Evolutionary conservation across 331 rosid species (phyloP), one percentile per base, ranked within the genome.

Genomic region (Erythrophleum ivorense): DNA sequence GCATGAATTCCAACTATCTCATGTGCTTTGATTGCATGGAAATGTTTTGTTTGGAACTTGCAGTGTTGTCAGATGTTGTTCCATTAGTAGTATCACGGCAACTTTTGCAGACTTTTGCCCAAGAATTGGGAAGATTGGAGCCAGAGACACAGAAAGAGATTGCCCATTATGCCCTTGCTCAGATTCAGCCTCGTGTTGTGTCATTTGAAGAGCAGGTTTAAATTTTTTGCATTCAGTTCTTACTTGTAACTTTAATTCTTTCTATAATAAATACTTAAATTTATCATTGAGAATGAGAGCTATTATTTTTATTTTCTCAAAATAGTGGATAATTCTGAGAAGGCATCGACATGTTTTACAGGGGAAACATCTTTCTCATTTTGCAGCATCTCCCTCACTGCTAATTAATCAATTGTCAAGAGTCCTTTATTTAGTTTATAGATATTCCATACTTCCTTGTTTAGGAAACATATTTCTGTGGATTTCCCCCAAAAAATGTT

Each of bases 191-290:
- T 50, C 94, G 99, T 1, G 96, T 89, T 41, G 99, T 95, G 59
- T 95, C 99, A 0, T 95, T 95, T 13, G 99, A 96, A 86, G 99
- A 96, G 70, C 98, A 93, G 98, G 99, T 96, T 76, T 80, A 50
- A 64, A 58, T 77, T 78, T 73, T 84, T 33, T 29, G 73, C 41
- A 29, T 68, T 81, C 78, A 24, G 40, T 43, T 66, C 52, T 7
- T 63, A 14, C 19, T 63, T 66, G 49, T 66, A 38, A 38, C 19
- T 36, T 65, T 15, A 14, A 15, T n/a, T 34, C 18, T 62, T 65
- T 12, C 45, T 6, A 65, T 15, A 38, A 15, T 65, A 15, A 65
- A 65, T 13, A 7, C 43, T 34, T 64, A 38, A 7, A 65, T 34
- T 65, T 66, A 2, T 59, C n/a, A 5, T 48, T 10, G 43, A 70